Conservation (phyloP, 2,329 filamentous ascomycete species). For the Tolypocladium endophyticum region DNA sequence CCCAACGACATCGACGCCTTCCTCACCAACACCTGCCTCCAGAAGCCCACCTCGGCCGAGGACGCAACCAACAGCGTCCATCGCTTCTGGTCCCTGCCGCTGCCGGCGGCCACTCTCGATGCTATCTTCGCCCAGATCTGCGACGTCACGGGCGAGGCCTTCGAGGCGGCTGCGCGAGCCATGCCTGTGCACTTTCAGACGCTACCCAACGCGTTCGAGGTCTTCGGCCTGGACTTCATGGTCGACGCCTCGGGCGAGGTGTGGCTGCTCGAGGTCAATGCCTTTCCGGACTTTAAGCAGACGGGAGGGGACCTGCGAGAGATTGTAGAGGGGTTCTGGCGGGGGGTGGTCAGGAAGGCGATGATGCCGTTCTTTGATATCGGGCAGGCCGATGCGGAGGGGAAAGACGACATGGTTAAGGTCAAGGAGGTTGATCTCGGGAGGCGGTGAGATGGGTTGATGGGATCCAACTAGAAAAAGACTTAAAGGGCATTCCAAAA, state of each 20-base stretch:
- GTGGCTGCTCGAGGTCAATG: constrained; percentile 86
- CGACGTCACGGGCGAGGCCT: constrained; percentile 61
- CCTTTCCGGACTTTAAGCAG: constrained; percentile 92
- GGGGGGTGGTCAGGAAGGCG: constrained; percentile 56
- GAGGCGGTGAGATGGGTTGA: constrained; percentile 19
- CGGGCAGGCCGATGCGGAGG: constrained; percentile 11
- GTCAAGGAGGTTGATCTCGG: constrained; percentile 46
- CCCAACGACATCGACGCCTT: constrained; percentile 55
- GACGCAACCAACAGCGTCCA: constrained; percentile 47
- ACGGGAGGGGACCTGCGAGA: constrained; percentile 70
- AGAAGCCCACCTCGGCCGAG: constrained; percentile 34
- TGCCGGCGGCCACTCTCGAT: constrained; percentile 41
- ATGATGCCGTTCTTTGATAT: constrained; percentile 57
- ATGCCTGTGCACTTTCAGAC: constrained; percentile 92
- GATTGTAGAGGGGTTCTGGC: constrained; percentile 68
- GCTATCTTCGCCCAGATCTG: constrained; percentile 67
- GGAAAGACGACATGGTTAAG: constrained; percentile 34
- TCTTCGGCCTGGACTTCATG: constrained; percentile 86
- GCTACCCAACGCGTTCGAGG: constrained; percentile 77
- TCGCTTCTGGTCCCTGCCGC: constrained; percentile 59
- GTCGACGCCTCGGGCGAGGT: constrained; percentile 54
- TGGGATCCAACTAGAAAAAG: not conserved
- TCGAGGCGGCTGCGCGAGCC: constrained; percentile 73
- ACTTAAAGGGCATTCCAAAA: not conserved
- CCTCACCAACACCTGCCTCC: constrained; percentile 92